Conservation (phyloP, 306 rosid genomes). For the Cicer cuneatum region DNA sequence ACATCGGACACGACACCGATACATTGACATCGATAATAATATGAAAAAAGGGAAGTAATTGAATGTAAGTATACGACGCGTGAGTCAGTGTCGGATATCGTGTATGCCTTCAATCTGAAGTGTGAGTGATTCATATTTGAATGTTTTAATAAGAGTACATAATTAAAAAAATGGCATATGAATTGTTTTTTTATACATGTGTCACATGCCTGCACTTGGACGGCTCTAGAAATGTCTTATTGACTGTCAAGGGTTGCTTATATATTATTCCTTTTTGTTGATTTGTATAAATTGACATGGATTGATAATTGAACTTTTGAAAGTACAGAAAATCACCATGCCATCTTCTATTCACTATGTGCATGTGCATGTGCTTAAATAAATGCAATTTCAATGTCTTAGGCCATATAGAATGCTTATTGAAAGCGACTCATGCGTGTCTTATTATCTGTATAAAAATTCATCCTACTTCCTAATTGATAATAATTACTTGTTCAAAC, state of each 20-base stretch:
- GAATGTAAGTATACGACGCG: too few relatives aligned
- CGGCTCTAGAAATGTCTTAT: not conserved
- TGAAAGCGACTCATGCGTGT: not conserved
- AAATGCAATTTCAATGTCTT: conserved; percentile 7
- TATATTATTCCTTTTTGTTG: conserved; percentile 3
- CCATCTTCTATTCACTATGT: not conserved
- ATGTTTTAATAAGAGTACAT: conserved; percentile 14
- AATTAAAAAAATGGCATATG: not conserved
- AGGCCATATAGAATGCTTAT: not conserved
- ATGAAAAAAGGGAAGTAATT: too few relatives aligned
- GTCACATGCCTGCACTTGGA: not conserved
- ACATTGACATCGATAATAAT: too few relatives aligned
- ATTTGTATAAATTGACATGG: conserved; percentile 1
- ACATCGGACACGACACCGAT: too few relatives aligned
- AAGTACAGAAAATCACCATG: not conserved
- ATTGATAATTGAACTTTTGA: not conserved
- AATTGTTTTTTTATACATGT: not conserved
- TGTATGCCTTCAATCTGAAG: too few relatives aligned
- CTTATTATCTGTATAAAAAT: not conserved
- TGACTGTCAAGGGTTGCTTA: conserved; percentile 11
- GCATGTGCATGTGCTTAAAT: not conserved
- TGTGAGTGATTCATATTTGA: not conserved
- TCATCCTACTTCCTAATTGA: not conserved
- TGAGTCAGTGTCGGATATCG: too few relatives aligned
- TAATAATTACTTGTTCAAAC: not conserved